Base-by-base conservation (phyloP, 768 basidiomycete genomes). In the Leccinum ochraceum region DNA sequence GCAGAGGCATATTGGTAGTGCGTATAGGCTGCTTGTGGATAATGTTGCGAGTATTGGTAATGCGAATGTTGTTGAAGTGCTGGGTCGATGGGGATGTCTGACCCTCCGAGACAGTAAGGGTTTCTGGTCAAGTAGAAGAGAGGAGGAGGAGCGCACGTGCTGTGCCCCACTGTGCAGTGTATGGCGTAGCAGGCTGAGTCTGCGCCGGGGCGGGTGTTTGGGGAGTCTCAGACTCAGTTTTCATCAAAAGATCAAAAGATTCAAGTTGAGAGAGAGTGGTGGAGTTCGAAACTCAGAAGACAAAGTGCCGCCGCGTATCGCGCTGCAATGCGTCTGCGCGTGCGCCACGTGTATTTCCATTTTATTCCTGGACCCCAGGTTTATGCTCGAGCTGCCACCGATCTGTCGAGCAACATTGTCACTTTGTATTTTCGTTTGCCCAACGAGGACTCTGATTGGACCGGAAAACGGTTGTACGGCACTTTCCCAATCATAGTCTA, bases 41-140 rank as follows among this genome's bases (percentile, higher is more conserved):
- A 76, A 51, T 77, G 75, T 50, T 74, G 69, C 53, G 76, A 77
- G 57, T 75, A 74, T 49, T 76, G 75, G 49, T 76, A 85, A 60
- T 82, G 81, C 14, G 81, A 78, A 62, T 86, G 85, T 60, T 84
- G 83, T 71, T 88, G 87, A 49, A 88, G 76, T n/a, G 83, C 84
- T 32, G 86, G 86, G 69, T 88, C 86, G 56, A 87, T 86, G 11
- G 85, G 83, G 32, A 87, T 87, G 63, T 84, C 86, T 85, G 65
- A 11, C 54, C 58, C 46, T 64, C 37, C 52, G 60, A 49, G 53
- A 57, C 6, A 48, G 13, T 22, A 46, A 57, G 14, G 9, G 30
- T 39, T 59, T 28, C 13, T 39, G 52, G 51, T 46, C 36, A 51
- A 57, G 6, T 4, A 1, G n/a, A 53, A 26, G 34, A 59, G 37